Evolutionary conservation across 768 basidiomycete species (phyloP).

Genomic region (Steccherinum ochraceum): DNA sequence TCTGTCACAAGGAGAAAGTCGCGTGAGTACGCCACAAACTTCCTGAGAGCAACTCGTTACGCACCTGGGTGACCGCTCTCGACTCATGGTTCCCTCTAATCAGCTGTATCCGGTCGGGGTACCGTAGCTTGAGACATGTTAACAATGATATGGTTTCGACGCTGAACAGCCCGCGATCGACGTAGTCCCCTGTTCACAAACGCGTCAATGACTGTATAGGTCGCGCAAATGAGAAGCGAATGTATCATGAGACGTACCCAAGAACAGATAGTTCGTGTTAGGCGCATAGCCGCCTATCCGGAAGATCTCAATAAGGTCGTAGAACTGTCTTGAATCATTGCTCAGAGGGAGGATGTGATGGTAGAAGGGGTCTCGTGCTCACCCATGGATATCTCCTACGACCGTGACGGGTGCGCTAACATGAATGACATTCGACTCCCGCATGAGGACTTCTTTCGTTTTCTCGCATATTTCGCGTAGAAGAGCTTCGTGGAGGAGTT

Average conservation of each 20-base stretch:
- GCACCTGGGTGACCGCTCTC: constrained; percentile 93
- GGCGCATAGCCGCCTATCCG: constrained; percentile 97
- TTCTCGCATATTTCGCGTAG: constrained; percentile 99
- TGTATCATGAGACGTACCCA: constrained; percentile 51
- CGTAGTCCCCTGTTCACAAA: constrained; percentile 79
- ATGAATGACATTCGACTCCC: constrained; percentile 97
- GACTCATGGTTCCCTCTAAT: constrained; percentile 98
- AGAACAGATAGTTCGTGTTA: constrained; percentile 96
- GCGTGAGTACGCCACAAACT: neutral
- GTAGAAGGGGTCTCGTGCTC: constrained; percentile 27
- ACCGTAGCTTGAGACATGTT: constrained; percentile 93
- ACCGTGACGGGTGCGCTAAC: constrained; percentile 96
- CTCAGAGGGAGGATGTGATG: constrained; percentile 17
- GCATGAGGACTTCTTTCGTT: constrained; percentile 98
- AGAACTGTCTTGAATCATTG: constrained; percentile 80
- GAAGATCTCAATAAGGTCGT: constrained; percentile 98
- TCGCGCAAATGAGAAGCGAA: constrained; percentile 2
- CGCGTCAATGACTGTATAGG: neutral
- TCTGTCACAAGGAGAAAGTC: constrained; percentile 51
- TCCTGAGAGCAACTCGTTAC: constrained; percentile 23
- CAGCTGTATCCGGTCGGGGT: constrained; percentile 93
- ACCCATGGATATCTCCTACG: constrained; percentile 99
- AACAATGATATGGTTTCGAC: constrained; percentile 98
- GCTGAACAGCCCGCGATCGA: constrained; percentile 95
- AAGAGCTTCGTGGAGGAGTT: constrained; percentile 90